Base-by-base conservation (phyloP, 169 alveolate species). In the Cryptosporidium viatorum region DNA sequence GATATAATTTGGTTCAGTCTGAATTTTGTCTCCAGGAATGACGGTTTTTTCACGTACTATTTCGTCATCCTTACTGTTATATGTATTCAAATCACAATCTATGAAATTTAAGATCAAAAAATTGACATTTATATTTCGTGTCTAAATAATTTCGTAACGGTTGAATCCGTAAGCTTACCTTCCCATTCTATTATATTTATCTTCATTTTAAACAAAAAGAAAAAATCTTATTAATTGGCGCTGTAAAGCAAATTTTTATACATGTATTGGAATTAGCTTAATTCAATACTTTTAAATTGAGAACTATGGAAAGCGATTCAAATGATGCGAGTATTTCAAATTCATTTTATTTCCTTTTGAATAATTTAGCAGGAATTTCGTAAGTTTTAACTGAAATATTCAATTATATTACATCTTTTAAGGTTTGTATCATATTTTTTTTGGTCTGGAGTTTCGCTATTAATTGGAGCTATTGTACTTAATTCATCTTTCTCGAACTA, bases 401-500 rank as follows among this genome's bases (percentile, higher is more conserved):
- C 2, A 62, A 80, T 4, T 12, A 33, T n/a, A 3, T 6, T 9
- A 31, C 8, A 55, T 45, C 37, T 41, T 71, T 26, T 69, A 65
- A 92, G 94, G 16, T 58, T 73, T 21, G 86, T 87, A 23, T 84
- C 93, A 29, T 92, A 92, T 58, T 92, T 92, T 70, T 92, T 92
- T 74, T 92, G 94, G 94, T 86, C 92, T 14, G 94, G 92, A n/a
- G 43, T 74, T 39, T 50, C 87, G n/a, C 59, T 86, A 68, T 16
- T 92, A 4, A 31, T 84, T 23, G 94, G 94, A 45, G 80, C 94
- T 16, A 59, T 87, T 10, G 69, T 87, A 43, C 39, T 86, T 23
- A 71, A 86, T 39, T 62, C 91, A 35, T 91, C 85, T 52, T 92
- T 70, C 52, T 75, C 62, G 43, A 69, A 87, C 43, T 70, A 67